phyloP scores from a whole-genome alignment of 176 grass and related monocot genomes.

The Oryza longistaminata region DNA sequence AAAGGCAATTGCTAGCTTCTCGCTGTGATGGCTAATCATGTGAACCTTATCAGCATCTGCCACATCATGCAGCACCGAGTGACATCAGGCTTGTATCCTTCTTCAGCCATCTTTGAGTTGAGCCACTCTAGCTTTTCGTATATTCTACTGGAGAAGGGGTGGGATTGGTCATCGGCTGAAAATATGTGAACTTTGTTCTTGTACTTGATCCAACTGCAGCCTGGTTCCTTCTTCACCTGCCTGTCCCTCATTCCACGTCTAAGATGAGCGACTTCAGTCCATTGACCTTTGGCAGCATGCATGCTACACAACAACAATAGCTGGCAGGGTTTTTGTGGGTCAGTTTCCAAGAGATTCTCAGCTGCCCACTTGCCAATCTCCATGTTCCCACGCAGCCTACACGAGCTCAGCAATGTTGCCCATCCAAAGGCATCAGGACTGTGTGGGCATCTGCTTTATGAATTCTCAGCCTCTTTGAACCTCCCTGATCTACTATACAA shows the following conservation, averaged over 20 bases:
- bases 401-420: conserved; percentile 65
- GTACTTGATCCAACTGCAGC: conserved; percentile 80
- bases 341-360: conserved; percentile 60
- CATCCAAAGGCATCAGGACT: conserved; percentile 62
- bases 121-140: conserved; percentile 64
- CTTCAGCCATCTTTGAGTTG: conserved; percentile 48
- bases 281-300: conserved; percentile 67
- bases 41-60: conserved; percentile 60
- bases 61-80: conserved; percentile 65
- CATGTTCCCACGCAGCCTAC: conserved; percentile 53
- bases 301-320: conserved; percentile 65
- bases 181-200: conserved; percentile 81
- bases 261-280: conserved; percentile 60
- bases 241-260: conserved; percentile 68
- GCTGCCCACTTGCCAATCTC: conserved; percentile 79
- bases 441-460: conserved; percentile 66
- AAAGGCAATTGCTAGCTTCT: conserved; percentile 77
- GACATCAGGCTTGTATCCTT: conserved; percentile 73
- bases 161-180: conserved; percentile 72
- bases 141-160: conserved; percentile 54
- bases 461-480: conserved; percentile 65
- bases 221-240: conserved; percentile 76
- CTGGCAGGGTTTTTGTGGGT: conserved; percentile 72
- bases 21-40: conserved; percentile 69
- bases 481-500: conserved; percentile 69